Percentiles rank a stretch among this genome's conserved stretches.
These are phyloP conservation scores for Penicillium pulvis DNA, from an alignment of 495 filamentous ascomycete species.

Conservation along the genomic window DNA sequence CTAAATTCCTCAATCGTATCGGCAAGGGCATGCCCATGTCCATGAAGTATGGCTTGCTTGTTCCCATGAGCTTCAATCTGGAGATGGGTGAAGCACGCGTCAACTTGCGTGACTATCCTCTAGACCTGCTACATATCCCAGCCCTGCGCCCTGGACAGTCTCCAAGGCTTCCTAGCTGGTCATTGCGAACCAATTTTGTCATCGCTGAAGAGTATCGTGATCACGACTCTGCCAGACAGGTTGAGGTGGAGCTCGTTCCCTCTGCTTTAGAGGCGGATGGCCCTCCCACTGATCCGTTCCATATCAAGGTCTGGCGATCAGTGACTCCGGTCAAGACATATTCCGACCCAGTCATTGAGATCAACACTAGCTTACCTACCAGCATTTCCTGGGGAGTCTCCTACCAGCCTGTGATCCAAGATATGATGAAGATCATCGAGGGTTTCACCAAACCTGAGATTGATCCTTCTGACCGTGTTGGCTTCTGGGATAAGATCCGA, in stretches of 20 bases:
- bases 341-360: slow-evolving; percentile 85
- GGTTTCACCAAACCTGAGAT: slow-evolving; percentile 94
- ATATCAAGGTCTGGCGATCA: slow-evolving; percentile 85
- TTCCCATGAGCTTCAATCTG: slow-evolving; percentile 87
- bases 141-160: slow-evolving; percentile 78
- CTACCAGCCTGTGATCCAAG: slow-evolving; percentile 97
- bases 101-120: slow-evolving; percentile 85
- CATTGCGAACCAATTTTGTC: slow-evolving; percentile 88
- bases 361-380: slow-evolving; percentile 89
- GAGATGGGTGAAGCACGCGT: slow-evolving; percentile 89
- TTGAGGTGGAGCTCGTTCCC: slow-evolving; percentile 84
- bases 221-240: slow-evolving; percentile 72
- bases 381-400: slow-evolving; percentile 96
- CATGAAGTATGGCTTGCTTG: slow-evolving; percentile 83
- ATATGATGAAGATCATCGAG: slow-evolving; percentile 99
- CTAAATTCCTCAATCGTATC: slow-evolving; percentile 79
- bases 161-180: slow-evolving; percentile 76
- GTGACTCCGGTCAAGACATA: slow-evolving; percentile 96
- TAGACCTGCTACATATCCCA: slow-evolving; percentile 90
- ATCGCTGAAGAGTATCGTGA: slow-evolving; percentile 92
- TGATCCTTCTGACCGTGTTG: slow-evolving; percentile 88
- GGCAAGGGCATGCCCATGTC: slow-evolving; percentile 95
- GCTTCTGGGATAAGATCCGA: slow-evolving; percentile 99
- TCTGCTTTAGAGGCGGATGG: slow-evolving; percentile 54
- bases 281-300: slow-evolving; percentile 55